phyloP scores from a whole-genome alignment of 768 basidiomycete species.

The Trametes coccinea region DNA sequence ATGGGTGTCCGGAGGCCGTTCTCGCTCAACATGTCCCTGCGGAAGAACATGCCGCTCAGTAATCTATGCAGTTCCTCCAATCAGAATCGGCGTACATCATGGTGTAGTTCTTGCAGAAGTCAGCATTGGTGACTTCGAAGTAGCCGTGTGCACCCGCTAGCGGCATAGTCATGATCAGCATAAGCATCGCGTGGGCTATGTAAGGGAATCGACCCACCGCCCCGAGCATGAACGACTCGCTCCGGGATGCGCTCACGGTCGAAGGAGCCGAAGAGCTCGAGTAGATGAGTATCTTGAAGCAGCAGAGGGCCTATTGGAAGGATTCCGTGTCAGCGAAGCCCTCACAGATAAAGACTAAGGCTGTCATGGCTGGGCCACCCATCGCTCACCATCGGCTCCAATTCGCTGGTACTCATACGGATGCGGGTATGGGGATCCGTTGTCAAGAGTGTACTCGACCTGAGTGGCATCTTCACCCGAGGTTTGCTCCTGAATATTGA shows the following conservation, averaged over 20 bases:
- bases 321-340: not conserved
- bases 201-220: constrained; percentile 18
- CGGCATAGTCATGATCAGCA: not conserved
- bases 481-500: constrained; percentile 22
- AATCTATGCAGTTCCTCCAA: constrained; percentile 12
- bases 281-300: constrained; percentile 27
- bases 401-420: constrained; percentile 29
- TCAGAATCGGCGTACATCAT: constrained; percentile 32
- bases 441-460: constrained; percentile 26
- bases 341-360: not conserved
- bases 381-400: constrained; percentile 23
- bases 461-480: constrained; percentile 22
- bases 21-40: constrained; percentile 38
- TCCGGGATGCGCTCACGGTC: constrained; percentile 34
- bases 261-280: constrained; percentile 28
- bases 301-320: constrained; percentile 23
- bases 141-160: constrained; percentile 49
- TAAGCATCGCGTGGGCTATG: not conserved
- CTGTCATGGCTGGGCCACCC: not conserved
- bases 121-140: constrained; percentile 54
- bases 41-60: constrained; percentile 27
- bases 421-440: constrained; percentile 27
- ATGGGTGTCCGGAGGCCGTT: constrained; percentile 36
- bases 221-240: constrained; percentile 39
- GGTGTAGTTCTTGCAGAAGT: constrained; percentile 37